Evolutionary conservation across 2,329 filamentous ascomycete species (phyloP), one percentile per base, ranked within the genome.

Genomic region (Fonsecaea pedrosoi): DNA sequence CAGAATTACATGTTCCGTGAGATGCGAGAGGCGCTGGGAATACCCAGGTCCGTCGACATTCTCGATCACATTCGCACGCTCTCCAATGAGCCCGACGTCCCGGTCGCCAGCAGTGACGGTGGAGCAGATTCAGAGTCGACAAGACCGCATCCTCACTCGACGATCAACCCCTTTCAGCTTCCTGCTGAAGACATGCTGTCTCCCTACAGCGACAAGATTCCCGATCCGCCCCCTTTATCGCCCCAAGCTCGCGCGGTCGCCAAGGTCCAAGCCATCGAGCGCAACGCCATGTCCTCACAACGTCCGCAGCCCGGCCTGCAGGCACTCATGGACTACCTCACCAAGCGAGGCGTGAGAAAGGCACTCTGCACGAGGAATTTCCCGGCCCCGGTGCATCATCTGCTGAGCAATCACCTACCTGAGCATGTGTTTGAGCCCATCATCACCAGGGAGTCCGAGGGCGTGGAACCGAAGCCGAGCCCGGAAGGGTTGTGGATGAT

Each of bases 291-390:
- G 94, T 79, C 82, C 37, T 80, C 85, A 10, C 95, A 98, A 78
- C 83, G 87, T 38, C 89, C 94, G 2, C 94, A 97, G 77, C 89
- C 92, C 0, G 94, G 94, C 0, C 87, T 98, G 3, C 79, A 84
- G 0, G 78, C 84, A 34, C 84, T 99, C 60, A 97, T 98, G 91
- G 80, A 86, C 64, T 96, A 95, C 77, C 87, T 98, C 18, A 89
- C 95, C 58, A 64, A 64, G 4, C 67, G 71, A 18, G 60, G 67
- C 74, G 77, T 97, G 37, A 87, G 82, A 72, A 95, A 96, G 78
- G 94, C 87, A 15, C 93, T 98, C 70, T 97, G 94, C 80, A 98
- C 95, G 2, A 86, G 95, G 75, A 98, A 99, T 81, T 98, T 97
- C 75, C 92, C 94, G 82, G 73, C 77, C 15, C 81, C 81, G 0